Percentiles rank a stretch among this genome's conserved stretches.
Evolutionary conservation across 1,284 basidiomycete genomes (phyloP).

Genomic region (Fomitopsis palustris): DNA sequence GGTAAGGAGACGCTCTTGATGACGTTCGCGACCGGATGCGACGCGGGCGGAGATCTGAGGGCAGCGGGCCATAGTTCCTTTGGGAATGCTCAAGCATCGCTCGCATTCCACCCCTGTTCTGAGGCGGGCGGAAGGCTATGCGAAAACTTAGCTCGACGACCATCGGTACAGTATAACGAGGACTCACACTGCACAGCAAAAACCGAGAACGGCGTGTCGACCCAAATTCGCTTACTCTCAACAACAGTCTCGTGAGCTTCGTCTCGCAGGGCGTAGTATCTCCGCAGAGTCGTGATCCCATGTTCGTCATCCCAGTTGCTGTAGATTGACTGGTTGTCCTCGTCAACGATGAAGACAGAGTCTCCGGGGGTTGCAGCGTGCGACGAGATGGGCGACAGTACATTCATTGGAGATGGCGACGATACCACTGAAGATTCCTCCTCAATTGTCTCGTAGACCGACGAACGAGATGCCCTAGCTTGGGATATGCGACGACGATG

Average conservation of each 20-base stretch:
- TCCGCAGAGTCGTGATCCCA: conserved; percentile 56
- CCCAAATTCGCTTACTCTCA: conserved; percentile 64
- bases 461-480: conserved; percentile 57
- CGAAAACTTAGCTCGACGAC: background rate
- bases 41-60: conserved; percentile 59
- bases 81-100: conserved; percentile 71
- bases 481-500: conserved; percentile 69
- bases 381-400: conserved; percentile 12
- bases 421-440: conserved; percentile 52
- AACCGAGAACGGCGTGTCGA: conserved; percentile 69
- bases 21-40: conserved; percentile 61
- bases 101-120: conserved; percentile 60
- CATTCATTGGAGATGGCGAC: conserved; percentile 33
- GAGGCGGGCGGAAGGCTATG: conserved; percentile 69
- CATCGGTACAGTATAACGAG: background rate
- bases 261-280: conserved; percentile 64
- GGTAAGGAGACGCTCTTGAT: conserved; percentile 72
- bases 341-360: conserved; percentile 53
- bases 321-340: conserved; percentile 48
- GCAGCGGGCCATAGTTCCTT: conserved; percentile 63
- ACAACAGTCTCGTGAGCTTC: conserved; percentile 65
- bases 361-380: conserved; percentile 23
- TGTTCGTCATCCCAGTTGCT: conserved; percentile 62
- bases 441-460: conserved; percentile 75
- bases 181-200: conserved; percentile 70